phyloP scores from a whole-genome alignment of 257 asterid genomes.

The Solanum bulbocastanum region DNA sequence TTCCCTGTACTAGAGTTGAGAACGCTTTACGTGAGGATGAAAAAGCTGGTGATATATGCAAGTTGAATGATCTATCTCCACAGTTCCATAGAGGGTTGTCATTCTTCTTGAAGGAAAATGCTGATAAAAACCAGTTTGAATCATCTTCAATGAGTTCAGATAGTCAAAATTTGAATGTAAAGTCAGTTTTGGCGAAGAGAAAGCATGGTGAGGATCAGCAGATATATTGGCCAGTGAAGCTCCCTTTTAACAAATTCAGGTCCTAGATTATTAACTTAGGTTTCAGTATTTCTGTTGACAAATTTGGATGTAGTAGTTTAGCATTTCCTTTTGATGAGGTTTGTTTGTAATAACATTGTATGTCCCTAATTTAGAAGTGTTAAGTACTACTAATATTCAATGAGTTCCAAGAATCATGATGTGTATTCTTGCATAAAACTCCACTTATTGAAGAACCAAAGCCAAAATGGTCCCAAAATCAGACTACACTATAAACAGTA shows the following conservation, averaged over 20 bases:
- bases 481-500: not conserved
- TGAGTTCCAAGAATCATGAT: not conserved
- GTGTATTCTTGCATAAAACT: not conserved
- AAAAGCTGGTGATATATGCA: slow-evolving; percentile 6
- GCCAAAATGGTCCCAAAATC: not conserved
- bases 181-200: slow-evolving; percentile 3
- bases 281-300: not conserved
- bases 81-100: slow-evolving; percentile 9
- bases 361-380: slow-evolving; percentile 2
- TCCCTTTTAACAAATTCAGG: slow-evolving; percentile 12
- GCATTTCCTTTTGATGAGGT: not conserved
- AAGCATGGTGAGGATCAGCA: slow-evolving; percentile 15
- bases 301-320: not conserved
- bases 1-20: slow-evolving; percentile 18
- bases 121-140: not conserved
- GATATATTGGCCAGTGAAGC: slow-evolving; percentile 12
- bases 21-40: slow-evolving; percentile 14
- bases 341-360: not conserved
- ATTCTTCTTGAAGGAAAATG: slow-evolving; percentile 7
- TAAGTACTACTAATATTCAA: not conserved
- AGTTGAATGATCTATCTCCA: slow-evolving; percentile 13
- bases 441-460: not conserved
- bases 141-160: slow-evolving; percentile 7
- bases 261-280: not conserved
- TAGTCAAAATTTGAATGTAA: slow-evolving; percentile 8